Base-by-base conservation (phyloP, 1,284 basidiomycete species). In the Leucoagaricus sp. region DNA sequence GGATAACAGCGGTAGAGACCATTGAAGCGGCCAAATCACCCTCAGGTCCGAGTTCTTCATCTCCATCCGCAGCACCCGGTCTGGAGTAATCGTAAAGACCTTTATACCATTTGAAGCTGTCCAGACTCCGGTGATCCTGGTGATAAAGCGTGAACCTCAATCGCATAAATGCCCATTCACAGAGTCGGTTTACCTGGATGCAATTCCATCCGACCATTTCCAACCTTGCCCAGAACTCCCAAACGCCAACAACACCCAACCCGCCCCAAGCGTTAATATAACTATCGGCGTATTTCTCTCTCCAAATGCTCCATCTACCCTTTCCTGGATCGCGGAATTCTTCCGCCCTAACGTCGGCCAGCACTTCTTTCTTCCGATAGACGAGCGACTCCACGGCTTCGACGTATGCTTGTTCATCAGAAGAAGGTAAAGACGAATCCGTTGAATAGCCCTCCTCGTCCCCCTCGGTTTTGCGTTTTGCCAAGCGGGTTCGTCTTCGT, bases 141-240 rank as follows among this genome's bases (percentile, higher is more conserved):
- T 55, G 17, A 9, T 19, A 50, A 58, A 23, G 8, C 46, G 25
- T 34, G 23, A 36, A 19, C 36, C 36, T 15, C 5, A 21, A 33
- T 21, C 26, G 33, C 13, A 46, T 40, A 40, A 6, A 21, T 21
- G 31, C 25, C 45, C 23, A 44, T 58, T 48, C 9, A 52, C 13
- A 21, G 48, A 57, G 41, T n/a, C 45, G 31, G 74, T 82, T 63
- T 66, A 92, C 93, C 73, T 89, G 83, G 28, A 96, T 78, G 40
- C 91, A 91, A 68, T 94, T 87, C 94, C 96, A 97, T 2, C 87
- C 87, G 3, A 91, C 75, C 67, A 91, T 82, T 72, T 98, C 96
- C 49, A 94, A 75, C 52, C 94, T 79, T 19, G 86, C 86, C 94
- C 94, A 98, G 70, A 96, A 97, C 72, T 97, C 95, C 95, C 96